Evolutionary conservation across 345 rosid genomes (phyloP).

Genomic region (Citrus australasica): DNA sequence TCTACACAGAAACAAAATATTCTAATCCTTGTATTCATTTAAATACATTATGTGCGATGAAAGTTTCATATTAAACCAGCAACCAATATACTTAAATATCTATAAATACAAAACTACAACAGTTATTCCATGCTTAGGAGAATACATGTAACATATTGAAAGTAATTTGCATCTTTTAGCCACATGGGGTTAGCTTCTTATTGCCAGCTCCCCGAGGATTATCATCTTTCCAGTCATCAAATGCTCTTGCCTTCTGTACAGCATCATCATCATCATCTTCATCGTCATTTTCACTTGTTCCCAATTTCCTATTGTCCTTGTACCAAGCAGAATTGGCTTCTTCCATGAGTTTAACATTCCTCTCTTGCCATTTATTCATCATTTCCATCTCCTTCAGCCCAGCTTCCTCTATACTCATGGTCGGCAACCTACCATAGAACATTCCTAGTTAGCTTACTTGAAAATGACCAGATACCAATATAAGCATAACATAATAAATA

Average conservation of each 20-base stretch:
- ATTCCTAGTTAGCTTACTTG: slow-evolving; percentile 7
- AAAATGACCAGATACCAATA: neutral
- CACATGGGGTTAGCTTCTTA: slow-evolving; percentile 94
- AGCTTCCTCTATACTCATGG: slow-evolving; percentile 99
- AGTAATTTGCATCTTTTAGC: slow-evolving; percentile 35
- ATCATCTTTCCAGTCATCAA: slow-evolving; percentile 97
- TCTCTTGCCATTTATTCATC: slow-evolving; percentile 93
- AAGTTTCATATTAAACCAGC: neutral
- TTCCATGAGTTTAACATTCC: slow-evolving; percentile 68
- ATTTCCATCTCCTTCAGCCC: slow-evolving; percentile 90
- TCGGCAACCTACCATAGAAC: slow-evolving; percentile 64
- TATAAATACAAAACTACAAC: neutral
- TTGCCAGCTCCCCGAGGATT: slow-evolving; percentile 98
- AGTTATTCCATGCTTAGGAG: neutral
- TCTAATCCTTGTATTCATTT: neutral
- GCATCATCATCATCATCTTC: slow-evolving; percentile 80
- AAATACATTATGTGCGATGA: neutral
- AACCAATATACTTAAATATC: slow-evolving; percentile 1
- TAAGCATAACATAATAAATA: neutral
- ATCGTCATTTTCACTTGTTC: slow-evolving; percentile 48
- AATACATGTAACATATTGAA: neutral
- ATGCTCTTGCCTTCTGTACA: slow-evolving; percentile 75
- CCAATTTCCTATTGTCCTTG: slow-evolving; percentile 46
- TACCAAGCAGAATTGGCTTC: slow-evolving; percentile 90
- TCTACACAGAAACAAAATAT: neutral